Evolutionary conservation across 108 stramenopile species (phyloP).

Genomic region (Cylindrotheca closterium): DNA sequence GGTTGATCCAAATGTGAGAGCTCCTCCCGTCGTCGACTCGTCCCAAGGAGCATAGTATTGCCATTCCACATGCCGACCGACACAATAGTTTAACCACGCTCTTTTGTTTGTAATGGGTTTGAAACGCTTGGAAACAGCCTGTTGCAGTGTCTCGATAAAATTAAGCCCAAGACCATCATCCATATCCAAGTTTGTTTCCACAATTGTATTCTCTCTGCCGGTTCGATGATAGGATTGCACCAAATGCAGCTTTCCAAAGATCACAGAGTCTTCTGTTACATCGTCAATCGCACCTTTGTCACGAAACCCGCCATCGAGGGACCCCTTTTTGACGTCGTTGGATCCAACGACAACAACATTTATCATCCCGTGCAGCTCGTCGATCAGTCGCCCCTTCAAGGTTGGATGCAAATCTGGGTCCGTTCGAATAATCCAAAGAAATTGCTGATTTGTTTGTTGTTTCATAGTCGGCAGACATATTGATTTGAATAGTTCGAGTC

Average conservation of each 20-base stretch:
- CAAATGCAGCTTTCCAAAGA: constrained; percentile 8
- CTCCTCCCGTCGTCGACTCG: background rate
- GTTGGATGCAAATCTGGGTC: constrained; percentile 36
- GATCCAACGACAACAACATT: constrained; percentile 40
- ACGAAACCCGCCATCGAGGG: too few relatives aligned
- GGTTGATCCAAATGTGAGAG: constrained; percentile 7
- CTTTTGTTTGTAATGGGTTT: background rate
- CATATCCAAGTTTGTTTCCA: constrained; percentile 73
- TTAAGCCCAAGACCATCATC: constrained; percentile 59
- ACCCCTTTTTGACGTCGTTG: too few relatives aligned
- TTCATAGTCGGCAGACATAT: constrained; percentile 44
- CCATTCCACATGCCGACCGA: constrained; percentile 36
- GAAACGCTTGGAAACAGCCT: constrained; percentile 3
- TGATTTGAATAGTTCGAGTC: constrained; percentile 39
- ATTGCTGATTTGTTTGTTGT: constrained; percentile 34
- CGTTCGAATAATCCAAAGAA: constrained; percentile 49
- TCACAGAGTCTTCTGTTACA: too few relatives aligned
- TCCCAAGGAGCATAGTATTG: constrained; percentile 16
- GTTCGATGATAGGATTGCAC: constrained; percentile 3
- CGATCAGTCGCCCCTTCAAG: background rate
- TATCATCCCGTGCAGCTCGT: constrained; percentile 1
- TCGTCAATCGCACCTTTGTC: too few relatives aligned
- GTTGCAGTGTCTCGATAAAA: constrained; percentile 37
- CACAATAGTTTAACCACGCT: constrained; percentile 59
- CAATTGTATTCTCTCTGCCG: too few relatives aligned